Conservation (phyloP, 192 early-diverging fungal species). For the Jimgerdemannia lactiflua region DNA sequence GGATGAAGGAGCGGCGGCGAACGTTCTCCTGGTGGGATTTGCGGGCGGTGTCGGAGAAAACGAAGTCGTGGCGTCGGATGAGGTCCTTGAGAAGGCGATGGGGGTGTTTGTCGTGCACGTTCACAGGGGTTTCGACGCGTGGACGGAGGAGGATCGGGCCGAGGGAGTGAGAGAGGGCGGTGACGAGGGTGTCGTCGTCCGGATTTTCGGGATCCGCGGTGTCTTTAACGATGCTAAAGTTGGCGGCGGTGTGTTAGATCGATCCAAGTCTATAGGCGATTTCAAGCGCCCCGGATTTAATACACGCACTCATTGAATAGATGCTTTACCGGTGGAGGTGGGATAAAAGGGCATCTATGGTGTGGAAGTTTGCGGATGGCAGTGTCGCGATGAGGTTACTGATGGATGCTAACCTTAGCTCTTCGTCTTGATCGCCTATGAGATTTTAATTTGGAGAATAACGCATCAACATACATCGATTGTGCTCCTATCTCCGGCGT, state of each 20-base stretch:
- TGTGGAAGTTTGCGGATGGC: constrained; percentile 41
- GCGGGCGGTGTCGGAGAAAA: constrained; percentile 30
- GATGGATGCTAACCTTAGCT: constrained; percentile 34
- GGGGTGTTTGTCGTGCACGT: constrained; percentile 40
- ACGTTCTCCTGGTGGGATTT: constrained; percentile 21
- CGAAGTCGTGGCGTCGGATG: constrained; percentile 35
- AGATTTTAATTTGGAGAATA: not conserved
- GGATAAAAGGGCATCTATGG: constrained; percentile 34
- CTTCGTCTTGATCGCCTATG: constrained; percentile 23
- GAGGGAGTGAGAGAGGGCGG: constrained; percentile 37
- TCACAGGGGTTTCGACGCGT: constrained; percentile 33
- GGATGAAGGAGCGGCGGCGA: constrained; percentile 14
- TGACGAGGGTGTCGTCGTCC: constrained; percentile 26
- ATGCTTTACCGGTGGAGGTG: constrained; percentile 25
- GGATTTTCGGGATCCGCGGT: constrained; percentile 27
- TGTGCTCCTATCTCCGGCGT: not conserved
- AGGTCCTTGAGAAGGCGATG: constrained; percentile 39
- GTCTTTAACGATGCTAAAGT: not conserved
- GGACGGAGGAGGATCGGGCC: constrained; percentile 48
- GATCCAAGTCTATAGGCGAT: not conserved
- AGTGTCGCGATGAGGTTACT: constrained; percentile 44
- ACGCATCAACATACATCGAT: not conserved
- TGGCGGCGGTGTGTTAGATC: not conserved
- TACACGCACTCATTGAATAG: not conserved
- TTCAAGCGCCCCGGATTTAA: not conserved